Evolutionary conservation across 306 rosid species (phyloP).

Genomic region (Pachyrhizus erosus): DNA sequence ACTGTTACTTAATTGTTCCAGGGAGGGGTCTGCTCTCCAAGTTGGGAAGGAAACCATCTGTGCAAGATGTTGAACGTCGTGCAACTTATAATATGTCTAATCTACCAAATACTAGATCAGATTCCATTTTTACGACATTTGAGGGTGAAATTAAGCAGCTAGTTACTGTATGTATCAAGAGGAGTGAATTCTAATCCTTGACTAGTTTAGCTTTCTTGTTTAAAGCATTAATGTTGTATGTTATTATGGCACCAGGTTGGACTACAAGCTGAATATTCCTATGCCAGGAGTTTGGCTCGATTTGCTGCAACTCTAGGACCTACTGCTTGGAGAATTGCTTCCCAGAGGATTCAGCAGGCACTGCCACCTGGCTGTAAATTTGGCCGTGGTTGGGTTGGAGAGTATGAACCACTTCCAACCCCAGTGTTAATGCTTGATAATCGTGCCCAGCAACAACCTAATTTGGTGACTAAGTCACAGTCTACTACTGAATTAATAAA

Average conservation of each 20-base stretch:
- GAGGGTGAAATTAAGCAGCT: slow-evolving; percentile 90
- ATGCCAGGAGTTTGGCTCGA: slow-evolving; percentile 97
- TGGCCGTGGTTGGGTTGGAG: slow-evolving; percentile 99
- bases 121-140: slow-evolving; percentile 79
- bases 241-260: slow-evolving; percentile 78
- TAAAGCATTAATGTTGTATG: slow-evolving; percentile 30
- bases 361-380: slow-evolving; percentile 85
- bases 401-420: slow-evolving; percentile 95
- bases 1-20: slow-evolving; percentile 51
- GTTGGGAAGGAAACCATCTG: slow-evolving; percentile 75
- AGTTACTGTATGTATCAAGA: slow-evolving; percentile 74
- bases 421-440: slow-evolving; percentile 80
- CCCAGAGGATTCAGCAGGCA: slow-evolving; percentile 87
- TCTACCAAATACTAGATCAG: slow-evolving; percentile 66
- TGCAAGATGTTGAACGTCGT: slow-evolving; percentile 82
- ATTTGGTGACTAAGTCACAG: slow-evolving; percentile 50
- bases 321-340: slow-evolving; percentile 91
- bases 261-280: slow-evolving; percentile 94
- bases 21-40: slow-evolving; percentile 73
- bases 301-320: slow-evolving; percentile 93
- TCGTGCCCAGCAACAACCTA: slow-evolving; percentile 59
- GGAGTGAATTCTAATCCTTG: slow-evolving; percentile 39
- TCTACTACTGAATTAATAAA: slow-evolving; percentile 52
- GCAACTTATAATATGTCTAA: slow-evolving; percentile 67
- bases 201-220: slow-evolving; percentile 37